A percentile compares a stretch with the other conserved stretches of the same genome.
phyloP scores from a whole-genome alignment of 2,329 filamentous ascomycete species.

The Scortechinia acanthostroma region DNA sequence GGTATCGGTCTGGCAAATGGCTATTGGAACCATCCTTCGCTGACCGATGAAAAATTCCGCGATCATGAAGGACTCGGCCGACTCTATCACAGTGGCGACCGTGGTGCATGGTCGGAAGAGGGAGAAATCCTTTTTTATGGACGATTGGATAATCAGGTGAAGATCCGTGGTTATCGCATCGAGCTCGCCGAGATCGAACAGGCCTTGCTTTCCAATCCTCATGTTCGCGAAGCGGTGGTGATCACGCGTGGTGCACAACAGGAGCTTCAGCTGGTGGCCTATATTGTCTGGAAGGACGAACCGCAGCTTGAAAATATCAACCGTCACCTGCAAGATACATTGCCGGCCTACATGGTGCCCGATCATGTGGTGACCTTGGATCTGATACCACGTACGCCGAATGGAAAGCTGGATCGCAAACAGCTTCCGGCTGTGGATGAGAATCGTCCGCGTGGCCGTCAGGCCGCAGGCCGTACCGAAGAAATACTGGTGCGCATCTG shows the following conservation, averaged over 20 bases:
- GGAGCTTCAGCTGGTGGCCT: constrained; percentile 82
- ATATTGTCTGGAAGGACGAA: constrained; percentile 72
- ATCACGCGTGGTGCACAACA: constrained; percentile 75
- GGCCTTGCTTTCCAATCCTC: constrained; percentile 33
- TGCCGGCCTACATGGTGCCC: constrained; percentile 66
- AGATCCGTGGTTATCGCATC: constrained; percentile 4
- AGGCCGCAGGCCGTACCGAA: too few species aligned
- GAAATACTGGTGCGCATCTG: too few species aligned
- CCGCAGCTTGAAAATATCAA: constrained; percentile 27
- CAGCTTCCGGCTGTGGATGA: constrained; percentile 56
- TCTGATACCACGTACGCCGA: too few species aligned
- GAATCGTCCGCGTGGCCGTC: neutral
- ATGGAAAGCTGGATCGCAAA: neutral
- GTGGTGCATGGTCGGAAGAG: neutral
- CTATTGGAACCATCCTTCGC: constrained; percentile 75
- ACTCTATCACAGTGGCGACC: neutral
- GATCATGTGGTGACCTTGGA: too few species aligned
- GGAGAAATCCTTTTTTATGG: neutral
- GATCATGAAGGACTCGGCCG: too few species aligned
- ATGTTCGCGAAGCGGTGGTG: constrained; percentile 80
- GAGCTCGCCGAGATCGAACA: constrained; percentile 3
- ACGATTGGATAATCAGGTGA: constrained; percentile 3
- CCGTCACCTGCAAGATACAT: constrained; percentile 30
- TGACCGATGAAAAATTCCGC: constrained; percentile 69
- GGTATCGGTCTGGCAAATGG: constrained; percentile 68